Evolutionary conservation across 192 early-diverging fungal genomes (phyloP).

Genomic region (Entophlyctis luteolus): DNA sequence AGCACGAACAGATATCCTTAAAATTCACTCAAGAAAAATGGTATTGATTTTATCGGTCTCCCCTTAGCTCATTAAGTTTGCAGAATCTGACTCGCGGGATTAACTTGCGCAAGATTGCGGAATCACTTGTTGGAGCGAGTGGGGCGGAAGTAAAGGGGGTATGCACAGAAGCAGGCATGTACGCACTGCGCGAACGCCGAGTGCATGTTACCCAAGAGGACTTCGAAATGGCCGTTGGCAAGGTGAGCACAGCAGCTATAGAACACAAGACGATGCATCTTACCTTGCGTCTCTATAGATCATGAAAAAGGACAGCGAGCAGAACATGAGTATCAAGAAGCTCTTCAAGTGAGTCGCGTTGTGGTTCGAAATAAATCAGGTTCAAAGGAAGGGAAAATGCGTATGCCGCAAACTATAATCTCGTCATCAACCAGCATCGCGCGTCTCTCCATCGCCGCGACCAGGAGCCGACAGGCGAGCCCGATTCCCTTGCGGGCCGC

Average conservation of each 20-base stretch:
- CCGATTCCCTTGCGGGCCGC: slow-evolving; percentile 83
- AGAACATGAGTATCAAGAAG: slow-evolving; percentile 94
- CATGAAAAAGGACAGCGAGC: slow-evolving; percentile 96
- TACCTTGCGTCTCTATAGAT: slow-evolving; percentile 55
- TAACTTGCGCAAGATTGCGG: slow-evolving; percentile 91
- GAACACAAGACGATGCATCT: too few relatives aligned
- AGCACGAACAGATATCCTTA: slow-evolving; percentile 89
- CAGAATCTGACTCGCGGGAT: slow-evolving; percentile 56
- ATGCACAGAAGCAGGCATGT: slow-evolving; percentile 98
- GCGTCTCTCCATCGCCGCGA: slow-evolving; percentile 73
- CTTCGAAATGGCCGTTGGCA: slow-evolving; percentile 98
- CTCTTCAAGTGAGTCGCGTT: slow-evolving; percentile 98
- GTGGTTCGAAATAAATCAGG: too few relatives aligned
- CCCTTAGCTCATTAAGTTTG: neutral
- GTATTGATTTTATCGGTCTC: neutral
- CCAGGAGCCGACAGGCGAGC: slow-evolving; percentile 94
- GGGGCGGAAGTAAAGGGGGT: slow-evolving; percentile 98
- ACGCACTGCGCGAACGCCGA: slow-evolving; percentile 94
- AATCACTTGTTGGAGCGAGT: slow-evolving; percentile 92
- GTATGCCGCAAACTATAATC: slow-evolving; percentile 85
- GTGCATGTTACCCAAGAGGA: slow-evolving; percentile 99
- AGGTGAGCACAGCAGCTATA: slow-evolving; percentile 49
- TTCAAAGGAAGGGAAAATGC: slow-evolving; percentile 25
- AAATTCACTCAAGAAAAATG: slow-evolving; percentile 79
- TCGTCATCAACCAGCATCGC: slow-evolving; percentile 90